Percentiles rank a stretch among this genome's conserved stretches.
Evolutionary conservation across 2,329 filamentous ascomycete species (phyloP).

Genomic region (Calcarisporium arbuscula): DNA sequence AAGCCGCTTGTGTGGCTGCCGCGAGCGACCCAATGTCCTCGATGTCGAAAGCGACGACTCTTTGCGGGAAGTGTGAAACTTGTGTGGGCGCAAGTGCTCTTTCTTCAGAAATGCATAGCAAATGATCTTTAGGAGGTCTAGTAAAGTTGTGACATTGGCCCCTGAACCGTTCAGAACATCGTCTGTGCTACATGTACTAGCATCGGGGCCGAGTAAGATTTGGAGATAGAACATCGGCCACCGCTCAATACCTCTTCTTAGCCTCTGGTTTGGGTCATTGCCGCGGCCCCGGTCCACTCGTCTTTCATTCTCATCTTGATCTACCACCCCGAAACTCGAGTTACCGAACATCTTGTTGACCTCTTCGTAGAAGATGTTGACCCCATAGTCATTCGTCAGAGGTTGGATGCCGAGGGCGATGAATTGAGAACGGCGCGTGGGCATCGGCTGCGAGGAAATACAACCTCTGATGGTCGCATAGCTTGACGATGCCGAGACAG

Average conservation of each 20-base stretch:
- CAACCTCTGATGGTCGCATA: slow-evolving; percentile 60
- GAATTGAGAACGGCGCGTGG: slow-evolving; percentile 71
- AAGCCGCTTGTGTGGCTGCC: slow-evolving; percentile 11
- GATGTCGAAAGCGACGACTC: slow-evolving; percentile 19
- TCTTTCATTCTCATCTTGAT: slow-evolving; percentile 28
- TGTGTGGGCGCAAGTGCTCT: slow-evolving; percentile 59
- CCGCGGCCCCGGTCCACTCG: slow-evolving; percentile 30
- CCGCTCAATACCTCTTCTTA: slow-evolving; percentile 63
- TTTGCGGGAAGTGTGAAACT: slow-evolving; percentile 15
- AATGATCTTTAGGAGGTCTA: slow-evolving; percentile 62
- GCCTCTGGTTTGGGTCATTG: slow-evolving; percentile 23
- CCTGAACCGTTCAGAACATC: slow-evolving; percentile 38
- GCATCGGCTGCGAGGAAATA: slow-evolving; percentile 63
- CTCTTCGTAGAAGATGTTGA: slow-evolving; percentile 66
- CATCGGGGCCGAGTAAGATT: slow-evolving; percentile 37
- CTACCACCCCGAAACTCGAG: slow-evolving; percentile 67
- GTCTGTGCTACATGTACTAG: slow-evolving; percentile 28
- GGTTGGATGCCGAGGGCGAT: slow-evolving; percentile 71
- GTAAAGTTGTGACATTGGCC: slow-evolving; percentile 39
- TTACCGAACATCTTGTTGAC: slow-evolving; percentile 70
- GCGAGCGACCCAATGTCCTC: slow-evolving; percentile 12
- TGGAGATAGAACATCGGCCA: slow-evolving; percentile 89
- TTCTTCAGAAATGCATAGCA: slow-evolving; percentile 69
- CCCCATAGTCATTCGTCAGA: slow-evolving; percentile 45
- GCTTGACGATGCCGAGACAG: slow-evolving; percentile 59